Base-by-base conservation (phyloP, 371 early-diverging fungal species). In the Mortierella sp. region DNA sequence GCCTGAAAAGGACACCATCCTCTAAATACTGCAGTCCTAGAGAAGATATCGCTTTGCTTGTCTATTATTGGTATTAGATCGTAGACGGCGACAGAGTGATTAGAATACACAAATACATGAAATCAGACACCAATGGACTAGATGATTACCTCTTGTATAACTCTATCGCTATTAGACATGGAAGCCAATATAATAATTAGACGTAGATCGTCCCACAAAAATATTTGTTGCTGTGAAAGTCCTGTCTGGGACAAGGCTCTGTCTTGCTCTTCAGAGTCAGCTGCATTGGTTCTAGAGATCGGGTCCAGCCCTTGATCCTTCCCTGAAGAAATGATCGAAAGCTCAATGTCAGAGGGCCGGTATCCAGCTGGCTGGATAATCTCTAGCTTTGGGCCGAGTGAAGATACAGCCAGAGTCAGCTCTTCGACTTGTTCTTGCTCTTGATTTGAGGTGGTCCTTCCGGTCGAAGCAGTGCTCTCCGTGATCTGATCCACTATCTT, bases 201-300 rank as follows among this genome's bases (percentile, higher is more conserved):
- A 3, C 55, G 68, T 43, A 76, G 43, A 7, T 76, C 77, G 18
- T 68, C 77, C 77, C 77, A 76, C 30, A 76, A 4, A 1, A 57
- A 29, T 18, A 76, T 60, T 6, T 72, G 68, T n/a, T 68, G 60
- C 50, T 76, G 77, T 9, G 77, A 76, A 48, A 65, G 50, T 19
- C 28, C 47, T 0, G 45, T 30, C 50, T 76, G 77, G 7, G 77
- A 76, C 2, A 76, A 30, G 12, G 72, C 25, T 6, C 67, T 45
- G 7, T 59, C 72, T 29, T 26, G 29, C 2, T 63, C 63, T 23
- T 29, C 57, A n/a, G 26, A 16, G 4, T n/a, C 66, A 21, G 58
- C 57, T 2, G 48, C 2, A 7, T 60, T 47, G 11, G 45, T 16
- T 50, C 1, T 30, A 23, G 37, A 37, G 37, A 37, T 37, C n/a